Conservation (phyloP, 441 rosid species). For the Macaranga tanarius region DNA sequence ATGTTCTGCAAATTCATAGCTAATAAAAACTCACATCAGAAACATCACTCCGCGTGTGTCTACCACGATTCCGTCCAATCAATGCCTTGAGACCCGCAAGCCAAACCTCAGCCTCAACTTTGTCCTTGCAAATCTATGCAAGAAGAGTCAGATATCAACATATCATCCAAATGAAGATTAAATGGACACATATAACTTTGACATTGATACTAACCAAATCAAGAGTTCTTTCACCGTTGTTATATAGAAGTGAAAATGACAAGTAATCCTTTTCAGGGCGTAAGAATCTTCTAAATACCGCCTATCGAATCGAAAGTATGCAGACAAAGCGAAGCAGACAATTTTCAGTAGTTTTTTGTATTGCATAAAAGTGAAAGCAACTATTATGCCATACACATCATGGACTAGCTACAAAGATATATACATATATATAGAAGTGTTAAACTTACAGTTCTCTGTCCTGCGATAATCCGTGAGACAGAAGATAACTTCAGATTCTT, state of each 20-base stretch:
- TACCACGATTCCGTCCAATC: conserved; percentile 43
- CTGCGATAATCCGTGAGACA: conserved; percentile 63
- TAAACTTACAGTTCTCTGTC: conserved; percentile 88
- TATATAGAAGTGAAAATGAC: conserved; percentile 87
- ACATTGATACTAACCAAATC: conserved; percentile 69
- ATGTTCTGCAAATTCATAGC: not conserved
- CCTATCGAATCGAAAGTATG: conserved; percentile 41
- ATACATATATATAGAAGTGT: no score
- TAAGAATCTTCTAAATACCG: conserved; percentile 83
- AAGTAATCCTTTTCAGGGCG: conserved; percentile 91
- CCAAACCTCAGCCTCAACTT: conserved; percentile 88
- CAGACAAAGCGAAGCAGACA: conserved; percentile 17
- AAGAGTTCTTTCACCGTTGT: conserved; percentile 81
- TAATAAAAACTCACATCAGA: conserved; percentile 55
- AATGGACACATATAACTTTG: not conserved
- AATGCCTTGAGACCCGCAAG: conserved; percentile 68
- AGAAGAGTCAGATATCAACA: conserved; percentile 21
- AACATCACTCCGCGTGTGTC: conserved; percentile 62
- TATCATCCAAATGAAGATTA: conserved; percentile 7
- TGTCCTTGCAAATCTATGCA: conserved; percentile 83
- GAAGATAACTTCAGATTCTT: conserved; percentile 52
- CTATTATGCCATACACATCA: not conserved
- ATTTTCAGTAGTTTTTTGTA: not conserved
- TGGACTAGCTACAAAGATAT: conserved; percentile 9
- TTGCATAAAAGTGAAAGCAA: no score